Conservation (phyloP, 768 basidiomycete genomes). For the Inosperma sp. region DNA sequence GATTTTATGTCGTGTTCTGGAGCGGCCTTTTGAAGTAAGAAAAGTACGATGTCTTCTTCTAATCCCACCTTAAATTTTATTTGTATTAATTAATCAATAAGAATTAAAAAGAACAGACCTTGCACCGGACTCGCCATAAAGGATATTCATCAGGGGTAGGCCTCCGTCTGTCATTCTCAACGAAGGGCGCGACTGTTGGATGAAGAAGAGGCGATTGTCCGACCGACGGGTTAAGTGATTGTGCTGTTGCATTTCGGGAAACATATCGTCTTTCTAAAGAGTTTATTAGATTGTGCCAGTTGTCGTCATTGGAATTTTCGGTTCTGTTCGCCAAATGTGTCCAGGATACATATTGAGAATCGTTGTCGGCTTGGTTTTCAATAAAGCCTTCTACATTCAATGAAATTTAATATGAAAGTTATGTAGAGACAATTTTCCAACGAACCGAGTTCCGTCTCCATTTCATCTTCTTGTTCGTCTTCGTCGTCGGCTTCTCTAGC, state of each 20-base stretch:
- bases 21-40: neutral
- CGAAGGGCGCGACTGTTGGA: neutral
- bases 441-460: neutral
- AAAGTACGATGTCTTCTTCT: neutral
- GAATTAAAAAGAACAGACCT: neutral
- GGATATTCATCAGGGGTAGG: neutral
- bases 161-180: neutral
- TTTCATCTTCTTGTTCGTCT: neutral
- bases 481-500: neutral
- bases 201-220: neutral
- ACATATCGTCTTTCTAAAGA: neutral
- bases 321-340: neutral
- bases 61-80: neutral
- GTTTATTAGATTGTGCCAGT: neutral
- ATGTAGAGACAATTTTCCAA: neutral
- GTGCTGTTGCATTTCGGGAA: neutral
- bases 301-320: neutral
- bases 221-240: neutral
- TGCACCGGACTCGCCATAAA: constrained; percentile 1
- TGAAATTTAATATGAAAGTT: neutral
- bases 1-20: neutral
- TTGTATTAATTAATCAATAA: neutral
- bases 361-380: neutral
- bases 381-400: neutral
- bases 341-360: neutral